Base-by-base conservation (phyloP, 148 eudicot species). In the Vaccinium vitisidaea region DNA sequence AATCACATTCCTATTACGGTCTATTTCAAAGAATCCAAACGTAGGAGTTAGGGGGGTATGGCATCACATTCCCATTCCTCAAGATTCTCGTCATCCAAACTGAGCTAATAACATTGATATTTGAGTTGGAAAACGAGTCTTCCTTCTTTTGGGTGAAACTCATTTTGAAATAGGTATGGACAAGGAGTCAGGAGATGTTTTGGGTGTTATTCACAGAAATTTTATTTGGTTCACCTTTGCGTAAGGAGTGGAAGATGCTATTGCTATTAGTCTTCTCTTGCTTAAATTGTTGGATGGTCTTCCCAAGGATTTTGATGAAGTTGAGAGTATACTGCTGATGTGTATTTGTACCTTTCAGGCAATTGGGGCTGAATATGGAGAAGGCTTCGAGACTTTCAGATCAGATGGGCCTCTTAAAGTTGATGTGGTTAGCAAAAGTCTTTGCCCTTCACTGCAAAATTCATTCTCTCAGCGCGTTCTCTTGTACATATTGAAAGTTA, bases 361-460 rank as follows among this genome's bases (percentile, higher is more conserved):
- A 71, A 94, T 96, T 90, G 98, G 98, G 83, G 98, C 98, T 88
- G 98, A 96, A 92, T 96, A 96, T 88, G 98, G 98, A 63, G 98
- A 96, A 91, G 98, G 97, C 83, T 96, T 96, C 80, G 98, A 96
- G 90, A 96, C 98, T 58, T 96, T 96, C 83, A 94, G 99, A 88
- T 88, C 90, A 48, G 95, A 96, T 83, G 99, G 99, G 54, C 99
- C 92, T 56, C 92, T 94, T 25, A 93, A 94, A 88, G 95, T 96
- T 86, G 99, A 96, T 84, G 99, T 96, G 95, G 99, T 96, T 88
- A 89, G 93, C 15, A 53, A 83, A 6, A 71, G n/a, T 56, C 8
- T 32, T 50, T 14, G 49, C 69, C n/a, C 12, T 39, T 80, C 0
- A 39, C 21, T 75, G 73, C 55, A 53, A 14, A 15, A 43, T 46